Percentiles rank a stretch among this genome's conserved stretches.
These are phyloP conservation scores for Ceratobasidium sp. DNA, from an alignment of 1,284 basidiomycete species.

Conservation along the genomic window DNA sequence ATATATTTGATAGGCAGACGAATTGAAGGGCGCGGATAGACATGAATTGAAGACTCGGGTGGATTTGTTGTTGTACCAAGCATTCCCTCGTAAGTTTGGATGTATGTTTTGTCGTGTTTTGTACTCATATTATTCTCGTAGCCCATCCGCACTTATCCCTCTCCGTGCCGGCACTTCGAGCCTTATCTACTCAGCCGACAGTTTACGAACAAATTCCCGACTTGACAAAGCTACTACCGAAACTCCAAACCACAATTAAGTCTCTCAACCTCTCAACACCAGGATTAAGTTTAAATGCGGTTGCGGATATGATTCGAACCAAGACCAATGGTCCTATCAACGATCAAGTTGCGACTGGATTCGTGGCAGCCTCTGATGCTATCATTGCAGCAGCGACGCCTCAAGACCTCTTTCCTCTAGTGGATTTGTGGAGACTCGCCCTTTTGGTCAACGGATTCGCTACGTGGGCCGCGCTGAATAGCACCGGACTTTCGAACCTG, in stretches of 20 bases:
- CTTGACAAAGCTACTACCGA: slow-evolving; percentile 14
- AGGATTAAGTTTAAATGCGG: neutral
- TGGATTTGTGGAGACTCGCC: slow-evolving; percentile 87
- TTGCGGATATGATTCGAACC: neutral
- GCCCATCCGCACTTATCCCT: slow-evolving; percentile 81
- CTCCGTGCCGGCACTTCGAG: slow-evolving; percentile 71
- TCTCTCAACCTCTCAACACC: neutral
- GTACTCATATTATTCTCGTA: slow-evolving; percentile 56
- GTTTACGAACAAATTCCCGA: slow-evolving; percentile 74
- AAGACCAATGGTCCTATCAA: neutral
- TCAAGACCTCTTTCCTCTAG: slow-evolving; percentile 80
- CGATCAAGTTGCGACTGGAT: neutral
- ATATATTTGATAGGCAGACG: slow-evolving; percentile 64
- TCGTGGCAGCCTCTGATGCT: slow-evolving; percentile 58
- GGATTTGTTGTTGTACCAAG: slow-evolving; percentile 78
- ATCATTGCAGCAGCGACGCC: slow-evolving; percentile 67
- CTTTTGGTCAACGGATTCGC: slow-evolving; percentile 73
- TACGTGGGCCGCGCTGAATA: slow-evolving; percentile 62
- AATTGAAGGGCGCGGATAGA: slow-evolving; percentile 80
- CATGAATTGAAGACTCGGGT: slow-evolving; percentile 76
- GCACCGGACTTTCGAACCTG: slow-evolving; percentile 14
- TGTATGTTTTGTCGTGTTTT: neutral
- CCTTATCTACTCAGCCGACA: slow-evolving; percentile 80
- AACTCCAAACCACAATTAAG: slow-evolving; percentile 10
- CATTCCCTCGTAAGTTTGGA: slow-evolving; percentile 76